A percentile compares a stretch with the other conserved stretches of the same genome.
Evolutionary conservation across 768 basidiomycete genomes (phyloP).

Genomic region (Tricholoma flavovirens): DNA sequence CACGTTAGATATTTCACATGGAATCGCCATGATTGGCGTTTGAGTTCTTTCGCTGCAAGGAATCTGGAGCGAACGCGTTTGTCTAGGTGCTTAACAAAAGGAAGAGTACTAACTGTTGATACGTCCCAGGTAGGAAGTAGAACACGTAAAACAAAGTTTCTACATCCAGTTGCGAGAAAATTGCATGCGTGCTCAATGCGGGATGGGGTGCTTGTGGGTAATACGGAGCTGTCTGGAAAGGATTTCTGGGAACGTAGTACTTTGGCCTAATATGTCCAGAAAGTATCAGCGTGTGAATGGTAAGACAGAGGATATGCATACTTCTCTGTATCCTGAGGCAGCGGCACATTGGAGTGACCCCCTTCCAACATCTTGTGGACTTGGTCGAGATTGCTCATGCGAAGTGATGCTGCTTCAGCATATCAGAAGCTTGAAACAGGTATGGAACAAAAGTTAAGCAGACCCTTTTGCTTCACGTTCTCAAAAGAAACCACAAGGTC

Average conservation of each 20-base stretch:
- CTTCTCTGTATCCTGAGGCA: constrained; percentile 95
- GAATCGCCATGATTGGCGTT: constrained; percentile 97
- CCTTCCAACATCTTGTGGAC: constrained; percentile 92
- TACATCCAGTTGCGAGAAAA: constrained; percentile 89
- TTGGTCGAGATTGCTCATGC: constrained; percentile 82
- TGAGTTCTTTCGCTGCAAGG: constrained; percentile 94
- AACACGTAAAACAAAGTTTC: constrained; percentile 99
- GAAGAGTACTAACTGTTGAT: constrained; percentile 74
- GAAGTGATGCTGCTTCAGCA: constrained; percentile 52
- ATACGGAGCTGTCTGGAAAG: constrained; percentile 85
- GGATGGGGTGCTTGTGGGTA: constrained; percentile 89
- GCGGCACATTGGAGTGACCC: constrained; percentile 83
- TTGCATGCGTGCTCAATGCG: constrained; percentile 71
- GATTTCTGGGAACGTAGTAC: constrained; percentile 93
- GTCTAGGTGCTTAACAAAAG: constrained; percentile 3
- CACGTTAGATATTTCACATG: constrained; percentile 99
- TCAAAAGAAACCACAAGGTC: constrained; percentile 95
- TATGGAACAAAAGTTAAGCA: constrained; percentile 10
- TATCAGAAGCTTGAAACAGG: constrained; percentile 1
- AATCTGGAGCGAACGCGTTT: constrained; percentile 44
- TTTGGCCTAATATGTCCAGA: constrained; percentile 62
- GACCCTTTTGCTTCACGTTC: constrained; percentile 94
- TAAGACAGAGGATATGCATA: constrained; percentile 27
- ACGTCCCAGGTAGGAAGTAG: constrained; percentile 95
- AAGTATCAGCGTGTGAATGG: constrained; percentile 8